These are phyloP conservation scores for Collybia sordida DNA, from an alignment of 768 basidiomycete genomes.

Conservation along the genomic window DNA sequence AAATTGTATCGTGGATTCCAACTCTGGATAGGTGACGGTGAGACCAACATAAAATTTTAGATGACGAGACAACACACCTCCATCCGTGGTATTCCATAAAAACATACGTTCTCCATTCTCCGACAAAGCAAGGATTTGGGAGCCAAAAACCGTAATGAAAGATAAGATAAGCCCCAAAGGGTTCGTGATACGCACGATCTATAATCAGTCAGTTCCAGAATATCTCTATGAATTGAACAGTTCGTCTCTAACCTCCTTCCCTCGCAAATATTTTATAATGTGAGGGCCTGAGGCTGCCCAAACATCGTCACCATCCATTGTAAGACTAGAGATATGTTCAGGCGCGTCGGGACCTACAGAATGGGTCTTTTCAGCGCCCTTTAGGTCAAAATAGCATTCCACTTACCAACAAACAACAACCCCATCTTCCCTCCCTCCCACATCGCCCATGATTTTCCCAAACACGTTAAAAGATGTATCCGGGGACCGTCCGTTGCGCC, in stretches of 20 bases:
- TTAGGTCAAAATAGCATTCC: conserved; percentile 10
- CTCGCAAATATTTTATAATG: conserved; percentile 79
- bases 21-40: conserved; percentile 37
- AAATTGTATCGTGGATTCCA: conserved; percentile 73
- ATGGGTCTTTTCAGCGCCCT: neutral
- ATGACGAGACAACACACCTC: conserved; percentile 34
- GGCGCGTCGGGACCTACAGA: conserved; percentile 77
- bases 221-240: conserved; percentile 9
- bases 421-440: conserved; percentile 97
- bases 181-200: conserved; percentile 63
- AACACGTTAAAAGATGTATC: conserved; percentile 81
- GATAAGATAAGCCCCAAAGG: conserved; percentile 61
- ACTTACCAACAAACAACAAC: conserved; percentile 90
- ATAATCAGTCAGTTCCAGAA: neutral
- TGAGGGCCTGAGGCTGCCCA: conserved; percentile 74
- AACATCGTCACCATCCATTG: conserved; percentile 83
- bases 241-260: conserved; percentile 69
- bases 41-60: conserved; percentile 13
- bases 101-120: conserved; percentile 78
- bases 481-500: conserved; percentile 82
- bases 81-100: conserved; percentile 67
- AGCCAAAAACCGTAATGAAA: conserved; percentile 77
- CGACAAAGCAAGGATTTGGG: conserved; percentile 74
- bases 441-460: conserved; percentile 89
- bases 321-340: conserved; percentile 70